Percentiles rank a stretch among this genome's conserved stretches.
These are phyloP conservation scores for Aspergillus sp. DNA, from an alignment of 2,329 filamentous ascomycete genomes.

Conservation along the genomic window DNA sequence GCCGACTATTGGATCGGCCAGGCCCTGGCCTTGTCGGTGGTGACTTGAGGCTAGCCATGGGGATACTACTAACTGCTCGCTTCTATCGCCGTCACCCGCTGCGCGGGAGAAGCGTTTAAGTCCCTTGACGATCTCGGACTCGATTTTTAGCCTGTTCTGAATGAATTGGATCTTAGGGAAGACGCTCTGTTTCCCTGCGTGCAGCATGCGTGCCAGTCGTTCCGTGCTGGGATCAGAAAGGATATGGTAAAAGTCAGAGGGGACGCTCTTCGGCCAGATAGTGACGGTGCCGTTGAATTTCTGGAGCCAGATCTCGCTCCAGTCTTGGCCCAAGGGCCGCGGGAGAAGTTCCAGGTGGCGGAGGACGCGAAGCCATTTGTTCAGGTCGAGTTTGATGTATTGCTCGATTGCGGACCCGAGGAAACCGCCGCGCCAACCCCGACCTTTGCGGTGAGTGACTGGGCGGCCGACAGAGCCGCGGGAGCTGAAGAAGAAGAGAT, in stretches of 20 bases:
- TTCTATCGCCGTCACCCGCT: background rate
- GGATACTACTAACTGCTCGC: slow-evolving; percentile 18
- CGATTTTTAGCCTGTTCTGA: slow-evolving; percentile 74
- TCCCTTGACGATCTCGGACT: slow-evolving; percentile 57
- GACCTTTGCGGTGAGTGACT: slow-evolving; percentile 85
- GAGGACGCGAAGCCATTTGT: slow-evolving; percentile 94
- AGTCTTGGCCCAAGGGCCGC: slow-evolving; percentile 84
- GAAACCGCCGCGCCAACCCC: slow-evolving; percentile 93
- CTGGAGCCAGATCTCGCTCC: slow-evolving; percentile 94
- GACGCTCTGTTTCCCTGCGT: slow-evolving; percentile 76
- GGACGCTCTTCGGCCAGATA: slow-evolving; percentile 78
- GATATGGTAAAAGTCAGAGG: slow-evolving; percentile 77
- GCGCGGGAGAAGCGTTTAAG: slow-evolving; percentile 29
- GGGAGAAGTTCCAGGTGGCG: slow-evolving; percentile 87
- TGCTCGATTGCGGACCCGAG: slow-evolving; percentile 87
- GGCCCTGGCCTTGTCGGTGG: slow-evolving; percentile 13
- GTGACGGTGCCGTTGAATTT: slow-evolving; percentile 91
- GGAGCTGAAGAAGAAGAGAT: slow-evolving; percentile 96
- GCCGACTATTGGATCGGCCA: slow-evolving; percentile 13
- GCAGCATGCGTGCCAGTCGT: slow-evolving; percentile 77
- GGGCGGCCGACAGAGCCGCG: slow-evolving; percentile 84
- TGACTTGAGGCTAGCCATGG: slow-evolving; percentile 16
- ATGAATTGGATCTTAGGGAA: slow-evolving; percentile 93
- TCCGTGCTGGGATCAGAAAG: slow-evolving; percentile 70
- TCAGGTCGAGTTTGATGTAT: slow-evolving; percentile 91